Evolutionary conservation across 163 green algal genomes (phyloP).

Genomic region (Chloromonas sp.): DNA sequence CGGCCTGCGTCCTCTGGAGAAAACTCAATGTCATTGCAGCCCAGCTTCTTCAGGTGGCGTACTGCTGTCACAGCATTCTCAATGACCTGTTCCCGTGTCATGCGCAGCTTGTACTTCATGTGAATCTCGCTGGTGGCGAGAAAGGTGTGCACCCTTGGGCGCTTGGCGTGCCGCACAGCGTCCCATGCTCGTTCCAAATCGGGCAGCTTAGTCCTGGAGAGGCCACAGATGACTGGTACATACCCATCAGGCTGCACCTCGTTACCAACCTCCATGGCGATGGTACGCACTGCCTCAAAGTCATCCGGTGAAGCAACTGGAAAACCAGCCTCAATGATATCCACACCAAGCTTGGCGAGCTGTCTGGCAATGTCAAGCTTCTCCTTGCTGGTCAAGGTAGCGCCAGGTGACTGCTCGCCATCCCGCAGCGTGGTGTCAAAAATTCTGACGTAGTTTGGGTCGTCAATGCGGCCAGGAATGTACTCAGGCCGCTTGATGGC

Average conservation of each 20-base stretch:
- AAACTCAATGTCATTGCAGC: conserved; percentile 98
- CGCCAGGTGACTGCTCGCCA: conserved; percentile 91
- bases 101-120: conserved; percentile 82
- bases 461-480: conserved; percentile 80
- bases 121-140: conserved; percentile 93
- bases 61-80: conserved; percentile 83
- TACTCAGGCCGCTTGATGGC: conserved; percentile 22
- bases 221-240: conserved; percentile 95
- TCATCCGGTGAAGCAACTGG: conserved; percentile 91
- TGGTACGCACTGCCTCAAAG: conserved; percentile 87
- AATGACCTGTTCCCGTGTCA: conserved; percentile 76
- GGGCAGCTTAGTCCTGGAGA: conserved; percentile 74
- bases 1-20: conserved; percentile 90
- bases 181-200: conserved; percentile 73
- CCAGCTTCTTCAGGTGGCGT: conserved; percentile 70
- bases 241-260: conserved; percentile 82
- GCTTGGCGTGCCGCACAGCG: conserved; percentile 62
- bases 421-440: conserved; percentile 98
- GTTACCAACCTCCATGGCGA: conserved; percentile 80
- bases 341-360: conserved; percentile 90
- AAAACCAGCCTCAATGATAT: conserved; percentile 99
- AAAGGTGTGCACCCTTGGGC: conserved; percentile 94
- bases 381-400: conserved; percentile 85
- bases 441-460: conserved; percentile 97
- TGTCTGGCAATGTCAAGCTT: conserved; percentile 90